Base-by-base conservation (phyloP, 352 stramenopile species). In the Globisporangium recalcitrans region DNA sequence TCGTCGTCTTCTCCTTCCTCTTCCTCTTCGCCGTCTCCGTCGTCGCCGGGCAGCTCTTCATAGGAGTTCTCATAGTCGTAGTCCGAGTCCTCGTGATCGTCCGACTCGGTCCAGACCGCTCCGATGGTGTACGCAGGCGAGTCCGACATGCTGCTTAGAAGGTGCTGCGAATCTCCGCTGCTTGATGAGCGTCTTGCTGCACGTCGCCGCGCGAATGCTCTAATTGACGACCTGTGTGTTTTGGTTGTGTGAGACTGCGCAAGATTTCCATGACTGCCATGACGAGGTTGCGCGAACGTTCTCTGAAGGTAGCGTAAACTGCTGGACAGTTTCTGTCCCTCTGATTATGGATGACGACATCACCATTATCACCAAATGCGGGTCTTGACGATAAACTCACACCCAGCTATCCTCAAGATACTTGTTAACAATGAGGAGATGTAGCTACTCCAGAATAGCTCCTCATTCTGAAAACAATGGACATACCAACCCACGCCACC, bases 231-330 rank as follows among this genome's bases (percentile, higher is more conserved):
- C 36, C 36, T 42, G 14, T 11, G 14, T 42, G 36, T 42, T 13
- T 42, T n/a, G n/a, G n/a, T n/a, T n/a, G n/a, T n/a, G 34, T 40
- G 36, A 44, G 36, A 44, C 36, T 44, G 63, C 58, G 64, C 61
- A 70, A 62, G 63, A 66, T 32, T 24, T 34, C 24, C 14, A 44
- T 14, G 36, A 44, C 14, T 44, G 36, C 14, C 13, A 44, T 19
- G 36, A 21, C 36, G 57, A 58, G 42, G 70, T 75, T 29, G 48
- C 40, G 8, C 42, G 60, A 72, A 72, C 52, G 68, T 78, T 46
- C 63, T 40, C 24, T 16, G 56, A 72, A 46, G 19, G 44, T 65
- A 58, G 55, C 55, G 27, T 61, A 49, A 61, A 49, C 55, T 1
- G 16, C 4, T 10, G 52, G 11, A 26, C 29, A 14, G 46, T 54